These are phyloP conservation scores for Aphanoascus verrucosus DNA, from an alignment of 2,329 filamentous ascomycete genomes.

Conservation along the genomic window DNA sequence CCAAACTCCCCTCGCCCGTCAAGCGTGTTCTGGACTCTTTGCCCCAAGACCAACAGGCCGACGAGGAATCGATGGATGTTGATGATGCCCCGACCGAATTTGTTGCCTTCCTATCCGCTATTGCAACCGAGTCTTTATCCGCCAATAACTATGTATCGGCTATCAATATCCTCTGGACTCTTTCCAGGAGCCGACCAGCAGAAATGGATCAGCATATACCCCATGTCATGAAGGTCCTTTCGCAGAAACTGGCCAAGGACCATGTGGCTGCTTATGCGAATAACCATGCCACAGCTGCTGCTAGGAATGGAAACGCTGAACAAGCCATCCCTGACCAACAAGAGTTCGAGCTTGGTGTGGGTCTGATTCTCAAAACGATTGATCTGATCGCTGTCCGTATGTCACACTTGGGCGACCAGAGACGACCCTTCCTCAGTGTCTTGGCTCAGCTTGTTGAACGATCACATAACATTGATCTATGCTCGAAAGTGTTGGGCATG, in stretches of 20 bases:
- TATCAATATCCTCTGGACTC: conserved; percentile 85
- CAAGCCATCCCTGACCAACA: conserved; percentile 47
- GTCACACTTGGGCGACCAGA: conserved; percentile 80
- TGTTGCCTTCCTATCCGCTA: conserved; percentile 68
- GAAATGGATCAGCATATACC: conserved; percentile 84
- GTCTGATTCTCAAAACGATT: conserved; percentile 87
- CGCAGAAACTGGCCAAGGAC: conserved; percentile 82
- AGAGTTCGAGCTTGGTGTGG: conserved; percentile 79
- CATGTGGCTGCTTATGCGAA: conserved; percentile 65
- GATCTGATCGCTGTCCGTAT: conserved; percentile 87
- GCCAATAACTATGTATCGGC: conserved; percentile 72
- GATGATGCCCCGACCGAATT: conserved; percentile 74
- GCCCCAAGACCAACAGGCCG: conserved; percentile 65
- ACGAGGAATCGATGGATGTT: conserved; percentile 72
- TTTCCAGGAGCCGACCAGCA: conserved; percentile 72
- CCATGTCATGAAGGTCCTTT: conserved; percentile 84
- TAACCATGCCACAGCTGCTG: conserved; percentile 36
- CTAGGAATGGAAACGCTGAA: conserved; percentile 10
- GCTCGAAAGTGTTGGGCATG: conserved; percentile 85
- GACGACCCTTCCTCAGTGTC: conserved; percentile 88
- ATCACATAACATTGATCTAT: conserved; percentile 74
- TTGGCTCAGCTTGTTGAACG: conserved; percentile 92
- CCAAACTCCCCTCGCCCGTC: conserved; percentile 62
- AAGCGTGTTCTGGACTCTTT: conserved; percentile 79
- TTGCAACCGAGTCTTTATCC: conserved; percentile 78